Evolutionary conservation across 768 basidiomycete species (phyloP), one percentile per base, ranked within the genome.

Genomic region (Amanita polypyramis): DNA sequence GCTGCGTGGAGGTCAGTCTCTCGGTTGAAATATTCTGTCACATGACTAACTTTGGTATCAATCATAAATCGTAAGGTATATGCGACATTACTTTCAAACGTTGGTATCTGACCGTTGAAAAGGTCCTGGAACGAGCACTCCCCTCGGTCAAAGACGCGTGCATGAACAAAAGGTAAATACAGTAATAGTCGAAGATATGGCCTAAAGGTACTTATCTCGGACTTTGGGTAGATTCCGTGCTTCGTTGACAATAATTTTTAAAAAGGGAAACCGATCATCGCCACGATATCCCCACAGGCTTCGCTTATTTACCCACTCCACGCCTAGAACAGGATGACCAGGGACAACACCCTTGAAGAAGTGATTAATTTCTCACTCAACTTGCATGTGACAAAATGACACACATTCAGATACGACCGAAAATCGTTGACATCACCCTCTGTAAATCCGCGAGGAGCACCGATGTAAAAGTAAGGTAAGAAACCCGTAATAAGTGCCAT

Each of bases 11-110:
- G 41, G 50, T 29, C 55, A 36, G 35, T 44, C 21, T 45, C 2
- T 8, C 21, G 17, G 37, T n/a, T 5, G 41, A n/a, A 15, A 4
- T 10, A 19, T 27, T 15, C 43, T 29, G n/a, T 42, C 5, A 42
- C 33, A 15, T 10, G 21, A 47, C 42, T 7, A 20, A 90, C 94
- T 73, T 92, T 83, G 4, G 89, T 85, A 59, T 99, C 96, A 52
- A 99, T 95, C 96, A 99, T 99, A 64, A 97, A 98, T 6, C 96
- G 80, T 43, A 99, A 69, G 3, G 76, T 80, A 58, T 90, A 99
- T 0, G 79, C 80, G 47, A 99, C 88, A 59, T 98, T 98, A 57
- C 93, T 96, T 64, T 99, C 96, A 53, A 74, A 99, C 0, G 95
- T 97, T 23, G 79, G 50, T 12, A 80, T 67, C 21, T 72, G 63